Evolutionary conservation across 208 protist species (phyloP).

Genomic region (Acanthamoeba lenticulata): DNA sequence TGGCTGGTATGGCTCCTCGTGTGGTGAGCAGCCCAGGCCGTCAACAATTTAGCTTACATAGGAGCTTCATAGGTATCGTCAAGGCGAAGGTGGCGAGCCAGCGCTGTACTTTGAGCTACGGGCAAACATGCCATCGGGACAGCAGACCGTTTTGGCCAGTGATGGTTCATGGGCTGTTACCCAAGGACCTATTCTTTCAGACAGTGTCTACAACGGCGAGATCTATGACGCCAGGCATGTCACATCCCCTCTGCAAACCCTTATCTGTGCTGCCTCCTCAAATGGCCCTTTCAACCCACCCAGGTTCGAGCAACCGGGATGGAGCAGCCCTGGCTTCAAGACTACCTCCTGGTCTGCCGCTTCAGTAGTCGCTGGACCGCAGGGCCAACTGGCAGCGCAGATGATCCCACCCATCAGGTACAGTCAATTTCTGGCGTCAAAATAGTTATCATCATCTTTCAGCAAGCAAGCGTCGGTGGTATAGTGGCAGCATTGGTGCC

Average conservation of each 20-base stretch:
- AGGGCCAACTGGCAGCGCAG: neutral
- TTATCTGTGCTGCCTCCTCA: neutral
- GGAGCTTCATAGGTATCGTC: neutral
- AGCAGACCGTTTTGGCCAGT: neutral
- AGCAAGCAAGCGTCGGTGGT: neutral
- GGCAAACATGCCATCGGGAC: neutral
- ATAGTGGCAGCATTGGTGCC: neutral
- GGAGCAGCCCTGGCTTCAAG: neutral
- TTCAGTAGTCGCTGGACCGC: neutral
- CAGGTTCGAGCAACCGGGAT: neutral
- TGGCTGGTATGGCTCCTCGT: neutral
- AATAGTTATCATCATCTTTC: neutral
- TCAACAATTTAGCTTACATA: too few species aligned
- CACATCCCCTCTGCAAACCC: neutral
- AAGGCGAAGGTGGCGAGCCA: conserved; percentile 6
- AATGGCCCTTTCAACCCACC: neutral
- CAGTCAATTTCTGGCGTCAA: neutral
- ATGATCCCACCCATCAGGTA: neutral
- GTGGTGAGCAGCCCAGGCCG: neutral
- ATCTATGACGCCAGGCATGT: conserved; percentile 35
- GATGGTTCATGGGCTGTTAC: neutral
- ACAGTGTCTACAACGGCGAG: conserved; percentile 68
- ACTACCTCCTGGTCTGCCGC: neutral
- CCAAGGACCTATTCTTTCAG: neutral
- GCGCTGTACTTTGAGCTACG: conserved; percentile 24